These are phyloP conservation scores for Xylariaceae sp. DNA, from an alignment of 2,329 filamentous ascomycete genomes.

Conservation along the genomic window DNA sequence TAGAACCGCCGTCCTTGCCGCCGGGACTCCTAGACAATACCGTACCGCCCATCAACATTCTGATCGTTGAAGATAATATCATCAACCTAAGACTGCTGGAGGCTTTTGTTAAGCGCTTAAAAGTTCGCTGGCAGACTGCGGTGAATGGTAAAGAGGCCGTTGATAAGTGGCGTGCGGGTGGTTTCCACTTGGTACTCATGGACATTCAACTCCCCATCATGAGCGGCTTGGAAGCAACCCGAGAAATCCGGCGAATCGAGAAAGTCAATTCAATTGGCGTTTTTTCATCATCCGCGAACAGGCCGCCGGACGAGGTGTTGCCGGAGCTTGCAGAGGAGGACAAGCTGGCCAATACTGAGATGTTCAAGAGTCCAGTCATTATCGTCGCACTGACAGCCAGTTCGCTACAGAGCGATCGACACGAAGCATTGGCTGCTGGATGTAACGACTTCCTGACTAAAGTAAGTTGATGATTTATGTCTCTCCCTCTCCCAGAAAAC, in stretches of 20 bases:
- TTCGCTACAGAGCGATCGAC: constrained; percentile 88
- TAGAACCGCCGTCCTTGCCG: constrained; percentile 43
- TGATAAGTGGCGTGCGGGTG: constrained; percentile 84
- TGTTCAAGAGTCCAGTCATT: constrained; percentile 96
- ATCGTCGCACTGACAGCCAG: constrained; percentile 95
- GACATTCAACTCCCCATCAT: constrained; percentile 97
- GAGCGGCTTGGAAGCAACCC: constrained; percentile 90
- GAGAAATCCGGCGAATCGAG: constrained; percentile 87
- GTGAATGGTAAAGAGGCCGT: constrained; percentile 93
- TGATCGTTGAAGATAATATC: constrained; percentile 98
- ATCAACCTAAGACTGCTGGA: constrained; percentile 94
- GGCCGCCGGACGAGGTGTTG: constrained; percentile 44
- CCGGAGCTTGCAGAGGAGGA: constrained; percentile 58
- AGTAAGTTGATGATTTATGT: constrained; percentile 45
- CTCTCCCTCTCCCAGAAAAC: neutral
- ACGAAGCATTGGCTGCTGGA: constrained; percentile 88
- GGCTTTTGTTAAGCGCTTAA: constrained; percentile 91
- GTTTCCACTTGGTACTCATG: constrained; percentile 96
- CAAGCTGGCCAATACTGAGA: constrained; percentile 57
- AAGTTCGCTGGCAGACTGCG: constrained; percentile 95
- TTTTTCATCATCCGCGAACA: constrained; percentile 65
- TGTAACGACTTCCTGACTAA: constrained; percentile 99
- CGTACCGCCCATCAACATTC: constrained; percentile 91
- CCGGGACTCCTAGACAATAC: constrained; percentile 69
- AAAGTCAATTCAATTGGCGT: constrained; percentile 88